phyloP scores from a whole-genome alignment of 2,329 filamentous ascomycete genomes.

The Helotiales sp. region DNA sequence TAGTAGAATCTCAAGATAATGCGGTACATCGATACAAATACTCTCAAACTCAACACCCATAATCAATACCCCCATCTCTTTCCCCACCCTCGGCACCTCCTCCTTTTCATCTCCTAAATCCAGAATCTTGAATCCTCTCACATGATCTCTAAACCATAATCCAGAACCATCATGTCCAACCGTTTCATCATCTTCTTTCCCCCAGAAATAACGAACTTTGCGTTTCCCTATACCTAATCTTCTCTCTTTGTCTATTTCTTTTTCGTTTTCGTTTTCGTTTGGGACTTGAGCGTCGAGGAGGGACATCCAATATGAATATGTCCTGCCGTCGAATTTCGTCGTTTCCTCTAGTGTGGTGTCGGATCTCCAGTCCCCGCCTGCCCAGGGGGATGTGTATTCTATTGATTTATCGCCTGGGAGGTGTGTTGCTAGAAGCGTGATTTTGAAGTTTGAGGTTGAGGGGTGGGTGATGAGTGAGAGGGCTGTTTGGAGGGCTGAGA shows the following conservation, averaged over 20 bases:
- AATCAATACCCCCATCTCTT: neutral
- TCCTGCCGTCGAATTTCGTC: slow-evolving; percentile 41
- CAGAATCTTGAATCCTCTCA: slow-evolving; percentile 11
- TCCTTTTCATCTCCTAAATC: neutral
- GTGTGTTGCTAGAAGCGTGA: slow-evolving; percentile 44
- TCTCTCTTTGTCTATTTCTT: slow-evolving; percentile 19
- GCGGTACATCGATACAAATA: slow-evolving; percentile 21
- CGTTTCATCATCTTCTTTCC: slow-evolving; percentile 9
- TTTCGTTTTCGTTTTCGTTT: slow-evolving; percentile 28
- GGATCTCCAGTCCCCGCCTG: slow-evolving; percentile 48
- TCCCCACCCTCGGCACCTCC: neutral
- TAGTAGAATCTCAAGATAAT: slow-evolving; percentile 29
- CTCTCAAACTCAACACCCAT: slow-evolving; percentile 18
- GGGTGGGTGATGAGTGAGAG: slow-evolving; percentile 42
- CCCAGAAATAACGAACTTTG: slow-evolving; percentile 10
- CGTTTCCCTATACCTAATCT: slow-evolving; percentile 21
- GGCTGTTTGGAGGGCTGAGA: slow-evolving; percentile 43
- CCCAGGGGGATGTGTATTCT: slow-evolving; percentile 36
- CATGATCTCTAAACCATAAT: slow-evolving; percentile 18
- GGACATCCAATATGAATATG: slow-evolving; percentile 42
- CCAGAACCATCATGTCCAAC: slow-evolving; percentile 4
- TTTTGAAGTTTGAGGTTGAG: slow-evolving; percentile 38
- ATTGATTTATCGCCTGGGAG: slow-evolving; percentile 36
- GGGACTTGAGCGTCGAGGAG: slow-evolving; percentile 21
- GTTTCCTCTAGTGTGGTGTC: slow-evolving; percentile 34